phyloP scores from a whole-genome alignment of 345 rosid genomes.

The Erysimum cheiranthoides region DNA sequence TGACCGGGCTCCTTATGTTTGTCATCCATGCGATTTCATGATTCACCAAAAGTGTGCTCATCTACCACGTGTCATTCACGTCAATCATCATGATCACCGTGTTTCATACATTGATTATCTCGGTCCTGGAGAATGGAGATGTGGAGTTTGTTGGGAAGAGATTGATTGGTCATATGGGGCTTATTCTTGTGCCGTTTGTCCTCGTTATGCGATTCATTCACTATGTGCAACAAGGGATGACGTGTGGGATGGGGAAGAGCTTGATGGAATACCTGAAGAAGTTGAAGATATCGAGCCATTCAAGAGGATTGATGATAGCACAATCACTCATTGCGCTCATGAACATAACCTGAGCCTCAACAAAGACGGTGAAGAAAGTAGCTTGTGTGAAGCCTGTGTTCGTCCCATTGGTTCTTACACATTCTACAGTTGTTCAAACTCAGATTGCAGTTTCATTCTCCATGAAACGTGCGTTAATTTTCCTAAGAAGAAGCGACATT shows the following conservation, averaged over 20 bases:
- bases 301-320: neutral
- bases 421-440: neutral
- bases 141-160: neutral
- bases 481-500: neutral
- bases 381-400: neutral
- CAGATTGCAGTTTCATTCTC: neutral
- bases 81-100: neutral
- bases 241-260: neutral
- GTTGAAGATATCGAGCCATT: neutral
- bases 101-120: neutral
- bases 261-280: constrained; percentile 6
- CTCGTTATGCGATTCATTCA: neutral
- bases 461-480: neutral
- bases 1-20: neutral
- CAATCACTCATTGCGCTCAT: neutral
- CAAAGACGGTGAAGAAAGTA: neutral
- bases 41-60: neutral
- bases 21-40: neutral
- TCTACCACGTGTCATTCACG: neutral
- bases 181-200: neutral
- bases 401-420: neutral
- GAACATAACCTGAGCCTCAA: neutral
- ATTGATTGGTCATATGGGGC: constrained; percentile 17
- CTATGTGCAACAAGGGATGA: neutral
- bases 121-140: neutral